Percentiles rank a stretch among this genome's conserved stretches.
phyloP scores from a whole-genome alignment of 345 rosid genomes.

The Punica granatum region DNA sequence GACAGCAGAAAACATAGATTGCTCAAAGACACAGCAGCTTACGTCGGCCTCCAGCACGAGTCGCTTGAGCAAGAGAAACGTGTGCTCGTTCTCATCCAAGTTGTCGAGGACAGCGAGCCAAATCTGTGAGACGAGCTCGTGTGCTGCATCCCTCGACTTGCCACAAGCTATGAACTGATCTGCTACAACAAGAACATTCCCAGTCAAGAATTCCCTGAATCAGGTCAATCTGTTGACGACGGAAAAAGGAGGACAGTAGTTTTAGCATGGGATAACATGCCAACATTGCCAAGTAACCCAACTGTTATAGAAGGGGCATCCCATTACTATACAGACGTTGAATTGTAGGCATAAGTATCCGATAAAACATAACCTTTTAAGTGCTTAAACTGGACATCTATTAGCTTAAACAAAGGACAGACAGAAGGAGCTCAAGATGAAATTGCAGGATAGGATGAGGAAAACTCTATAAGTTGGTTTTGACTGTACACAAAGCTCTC shows the following conservation, averaged over 20 bases:
- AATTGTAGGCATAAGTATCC: not conserved
- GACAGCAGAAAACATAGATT: not conserved
- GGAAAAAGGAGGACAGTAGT: not conserved
- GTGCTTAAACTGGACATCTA: not conserved
- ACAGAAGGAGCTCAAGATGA: not conserved
- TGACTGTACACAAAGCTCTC: not conserved
- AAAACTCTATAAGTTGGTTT: not conserved
- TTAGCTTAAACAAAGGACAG: not conserved
- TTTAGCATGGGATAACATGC: not conserved
- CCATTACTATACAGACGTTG: not conserved
- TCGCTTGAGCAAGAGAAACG: conserved; percentile 61
- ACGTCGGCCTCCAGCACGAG: conserved; percentile 75
- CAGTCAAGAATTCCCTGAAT: not conserved
- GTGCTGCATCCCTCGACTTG: conserved; percentile 56
- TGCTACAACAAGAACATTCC: conserved; percentile 16
- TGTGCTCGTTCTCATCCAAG: conserved; percentile 68
- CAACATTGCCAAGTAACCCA: not conserved
- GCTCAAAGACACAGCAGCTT: conserved; percentile 18
- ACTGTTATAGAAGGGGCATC: not conserved
- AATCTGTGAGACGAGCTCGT: conserved; percentile 68
- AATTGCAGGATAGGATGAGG: not conserved
- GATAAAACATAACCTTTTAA: not conserved
- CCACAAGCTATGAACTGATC: conserved; percentile 86
- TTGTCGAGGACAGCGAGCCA: conserved; percentile 85
- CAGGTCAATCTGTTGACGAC: not conserved